Percentiles rank a stretch among this genome's conserved stretches.
Evolutionary conservation across 805 yeast genomes (phyloP).

Genomic region (Myxozyma mucilagina): DNA sequence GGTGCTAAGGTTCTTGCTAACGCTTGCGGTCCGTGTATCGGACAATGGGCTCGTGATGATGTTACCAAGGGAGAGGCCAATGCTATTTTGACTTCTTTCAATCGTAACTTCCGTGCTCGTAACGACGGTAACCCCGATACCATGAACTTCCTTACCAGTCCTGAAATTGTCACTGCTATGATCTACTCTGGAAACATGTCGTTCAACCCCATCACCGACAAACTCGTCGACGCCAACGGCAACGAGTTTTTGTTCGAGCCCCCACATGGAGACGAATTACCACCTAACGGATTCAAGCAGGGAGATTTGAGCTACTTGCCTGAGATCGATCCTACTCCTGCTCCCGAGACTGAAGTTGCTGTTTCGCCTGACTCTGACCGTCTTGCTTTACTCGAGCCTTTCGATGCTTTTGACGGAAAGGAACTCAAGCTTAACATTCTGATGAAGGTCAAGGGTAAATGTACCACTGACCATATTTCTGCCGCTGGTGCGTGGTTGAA

Average conservation of each 20-base stretch:
- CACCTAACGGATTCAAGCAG: slow-evolving; percentile 82
- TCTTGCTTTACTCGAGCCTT: slow-evolving; percentile 90
- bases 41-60: slow-evolving; percentile 97
- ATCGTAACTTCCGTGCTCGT: slow-evolving; percentile 97
- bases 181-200: slow-evolving; percentile 95
- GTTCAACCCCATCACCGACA: slow-evolving; percentile 93
- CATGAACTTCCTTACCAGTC: slow-evolving; percentile 95
- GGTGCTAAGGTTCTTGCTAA: slow-evolving; percentile 95
- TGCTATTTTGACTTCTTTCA: slow-evolving; percentile 95
- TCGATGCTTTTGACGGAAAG: slow-evolving; percentile 95
- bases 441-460: slow-evolving; percentile 95
- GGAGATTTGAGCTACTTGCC: slow-evolving; percentile 90
- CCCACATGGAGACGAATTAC: slow-evolving; percentile 90
- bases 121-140: slow-evolving; percentile 98
- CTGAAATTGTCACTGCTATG: slow-evolving; percentile 90
- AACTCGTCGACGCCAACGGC: slow-evolving; percentile 84
- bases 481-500: slow-evolving; percentile 99
- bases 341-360: slow-evolving; percentile 68
- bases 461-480: slow-evolving; percentile 98
- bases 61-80: slow-evolving; percentile 84
- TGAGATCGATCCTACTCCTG: slow-evolving; percentile 85
- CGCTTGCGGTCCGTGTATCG: slow-evolving; percentile 99
- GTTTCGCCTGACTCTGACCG: slow-evolving; percentile 93
- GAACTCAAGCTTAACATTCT: slow-evolving; percentile 91
- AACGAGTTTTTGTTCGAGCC: slow-evolving; percentile 84